Conservation (phyloP, 352 stramenopile genomes). For the Phytopythium ostracodes region DNA sequence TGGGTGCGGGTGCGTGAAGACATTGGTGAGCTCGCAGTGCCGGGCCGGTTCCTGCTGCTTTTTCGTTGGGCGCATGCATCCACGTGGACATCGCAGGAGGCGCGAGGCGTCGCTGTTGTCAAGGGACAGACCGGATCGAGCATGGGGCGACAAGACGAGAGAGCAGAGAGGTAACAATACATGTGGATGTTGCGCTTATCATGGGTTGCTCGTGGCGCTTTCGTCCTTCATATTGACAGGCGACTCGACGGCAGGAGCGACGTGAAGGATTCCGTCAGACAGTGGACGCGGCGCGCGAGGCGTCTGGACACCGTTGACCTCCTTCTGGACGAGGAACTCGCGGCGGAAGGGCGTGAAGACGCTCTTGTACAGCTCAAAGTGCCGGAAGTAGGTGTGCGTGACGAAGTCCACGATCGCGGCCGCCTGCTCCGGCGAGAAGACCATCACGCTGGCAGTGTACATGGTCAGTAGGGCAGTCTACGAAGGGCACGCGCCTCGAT, state of each 20-base stretch:
- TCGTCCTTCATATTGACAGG: conserved; percentile 6
- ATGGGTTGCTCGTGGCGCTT: not conserved
- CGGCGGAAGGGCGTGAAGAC: conserved; percentile 70
- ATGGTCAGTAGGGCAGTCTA: not conserved
- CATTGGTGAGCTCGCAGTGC: not conserved
- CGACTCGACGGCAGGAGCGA: not conserved
- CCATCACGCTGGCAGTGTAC: conserved; percentile 29
- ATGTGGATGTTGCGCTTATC: conserved; percentile 7
- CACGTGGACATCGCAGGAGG: not conserved
- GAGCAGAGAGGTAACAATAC: conserved; percentile 5
- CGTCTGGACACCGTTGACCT: conserved; percentile 41
- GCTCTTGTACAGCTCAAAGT: conserved; percentile 78
- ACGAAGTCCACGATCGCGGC: conserved; percentile 64
- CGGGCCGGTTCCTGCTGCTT: too few relatives aligned
- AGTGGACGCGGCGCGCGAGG: conserved; percentile 33
- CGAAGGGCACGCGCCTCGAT: not conserved
- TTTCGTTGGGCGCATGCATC: too few relatives aligned
- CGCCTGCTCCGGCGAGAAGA: conserved; percentile 57
- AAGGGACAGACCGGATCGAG: too few relatives aligned
- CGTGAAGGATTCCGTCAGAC: conserved; percentile 35
- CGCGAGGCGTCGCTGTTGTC: not conserved
- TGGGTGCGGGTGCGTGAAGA: not conserved
- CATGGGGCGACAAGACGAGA: not conserved
- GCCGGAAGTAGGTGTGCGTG: conserved; percentile 74
- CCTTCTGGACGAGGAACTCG: conserved; percentile 40